Evolutionary conservation across 805 yeast species (phyloP).

Genomic region (Candida vartiovaarae): DNA sequence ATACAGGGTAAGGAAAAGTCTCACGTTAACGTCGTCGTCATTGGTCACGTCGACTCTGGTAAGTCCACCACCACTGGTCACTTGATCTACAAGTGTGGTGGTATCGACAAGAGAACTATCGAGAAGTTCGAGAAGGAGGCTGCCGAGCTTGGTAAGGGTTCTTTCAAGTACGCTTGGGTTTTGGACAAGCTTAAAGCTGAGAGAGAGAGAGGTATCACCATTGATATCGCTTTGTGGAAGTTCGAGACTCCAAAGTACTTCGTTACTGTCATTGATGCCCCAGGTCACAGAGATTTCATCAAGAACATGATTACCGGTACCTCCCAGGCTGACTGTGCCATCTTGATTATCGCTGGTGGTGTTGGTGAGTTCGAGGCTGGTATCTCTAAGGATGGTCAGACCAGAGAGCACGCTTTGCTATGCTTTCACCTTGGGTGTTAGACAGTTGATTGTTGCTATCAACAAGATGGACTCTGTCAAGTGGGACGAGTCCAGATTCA

Average conservation of each 20-base stretch:
- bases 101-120: slow-evolving; percentile 97
- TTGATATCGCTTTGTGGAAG: slow-evolving; percentile 91
- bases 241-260: slow-evolving; percentile 93
- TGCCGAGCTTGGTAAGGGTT: slow-evolving; percentile 96
- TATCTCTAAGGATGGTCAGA: slow-evolving; percentile 93
- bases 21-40: slow-evolving; percentile 99
- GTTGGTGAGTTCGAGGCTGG: slow-evolving; percentile 95
- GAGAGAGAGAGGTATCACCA: slow-evolving; percentile 97
- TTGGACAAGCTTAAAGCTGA: slow-evolving; percentile 93
- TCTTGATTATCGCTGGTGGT: slow-evolving; percentile 88
- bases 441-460: slow-evolving; percentile 82
- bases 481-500: slow-evolving; percentile 77
- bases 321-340: slow-evolving; percentile 92
- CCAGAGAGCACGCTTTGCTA: slow-evolving; percentile 93
- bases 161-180: slow-evolving; percentile 98
- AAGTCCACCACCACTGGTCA: slow-evolving; percentile 99
- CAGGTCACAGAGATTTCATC: slow-evolving; percentile 96
- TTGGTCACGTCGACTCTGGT: slow-evolving; percentile 99
- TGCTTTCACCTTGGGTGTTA: slow-evolving; percentile 87
- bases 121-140: slow-evolving; percentile 99
- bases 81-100: slow-evolving; percentile 99
- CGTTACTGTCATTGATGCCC: slow-evolving; percentile 91
- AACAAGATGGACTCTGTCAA: slow-evolving; percentile 93
- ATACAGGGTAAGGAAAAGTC: slow-evolving; percentile 83
- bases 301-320: slow-evolving; percentile 95